These are phyloP conservation scores for Myriosclerotinia scirpicola DNA, from an alignment of 2,329 filamentous ascomycete species.

Conservation along the genomic window DNA sequence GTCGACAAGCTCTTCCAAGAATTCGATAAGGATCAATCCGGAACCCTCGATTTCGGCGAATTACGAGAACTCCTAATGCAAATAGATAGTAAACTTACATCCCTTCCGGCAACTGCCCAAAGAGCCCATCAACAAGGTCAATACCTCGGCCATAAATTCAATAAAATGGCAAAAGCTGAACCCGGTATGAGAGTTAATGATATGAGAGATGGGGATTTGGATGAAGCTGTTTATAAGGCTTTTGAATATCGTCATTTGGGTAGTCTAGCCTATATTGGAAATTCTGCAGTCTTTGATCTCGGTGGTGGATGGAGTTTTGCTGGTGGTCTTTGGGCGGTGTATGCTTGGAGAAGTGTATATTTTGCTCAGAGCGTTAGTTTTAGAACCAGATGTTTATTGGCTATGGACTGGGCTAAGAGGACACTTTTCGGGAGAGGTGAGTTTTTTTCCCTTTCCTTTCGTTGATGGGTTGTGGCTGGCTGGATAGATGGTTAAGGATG, in stretches of 20 bases:
- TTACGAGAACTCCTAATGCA: constrained; percentile 83
- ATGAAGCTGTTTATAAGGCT: constrained; percentile 88
- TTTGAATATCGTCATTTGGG: constrained; percentile 95
- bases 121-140: constrained; percentile 93
- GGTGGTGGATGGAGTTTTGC: constrained; percentile 72
- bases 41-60: constrained; percentile 92
- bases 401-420: constrained; percentile 99
- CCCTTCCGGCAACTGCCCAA: constrained; percentile 90
- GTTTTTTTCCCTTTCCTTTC: constrained; percentile 13
- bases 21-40: constrained; percentile 91
- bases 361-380: constrained; percentile 97
- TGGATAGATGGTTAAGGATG: neutral
- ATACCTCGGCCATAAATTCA: constrained; percentile 92
- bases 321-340: constrained; percentile 88
- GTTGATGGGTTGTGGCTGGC: neutral
- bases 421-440: constrained; percentile 90
- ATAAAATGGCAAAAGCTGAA: constrained; percentile 77
- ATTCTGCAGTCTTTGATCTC: constrained; percentile 92
- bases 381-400: constrained; percentile 80
- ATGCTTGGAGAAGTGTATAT: constrained; percentile 94
- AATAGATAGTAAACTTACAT: constrained; percentile 93
- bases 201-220: constrained; percentile 83
- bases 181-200: constrained; percentile 77
- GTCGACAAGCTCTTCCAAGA: constrained; percentile 87
- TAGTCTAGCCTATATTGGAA: constrained; percentile 90